phyloP scores from a whole-genome alignment of 2,329 filamentous ascomycete species.

The Claviceps quebecensis region DNA sequence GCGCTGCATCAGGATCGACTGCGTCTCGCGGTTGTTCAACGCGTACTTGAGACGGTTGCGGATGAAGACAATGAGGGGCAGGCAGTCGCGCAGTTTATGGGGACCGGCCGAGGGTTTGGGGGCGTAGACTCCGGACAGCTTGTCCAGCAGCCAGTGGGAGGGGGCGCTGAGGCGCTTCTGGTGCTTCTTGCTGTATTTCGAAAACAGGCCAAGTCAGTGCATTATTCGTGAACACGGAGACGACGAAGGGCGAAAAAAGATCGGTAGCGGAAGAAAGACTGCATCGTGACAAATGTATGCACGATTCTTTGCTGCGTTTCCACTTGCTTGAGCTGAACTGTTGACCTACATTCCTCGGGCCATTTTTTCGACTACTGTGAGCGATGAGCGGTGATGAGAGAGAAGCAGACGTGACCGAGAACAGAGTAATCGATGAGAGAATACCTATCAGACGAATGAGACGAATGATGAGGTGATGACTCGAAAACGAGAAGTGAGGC shows the following conservation, averaged over 20 bases:
- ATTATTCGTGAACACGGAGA: background rate
- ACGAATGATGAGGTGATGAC: too few species aligned
- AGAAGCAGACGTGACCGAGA: too few species aligned
- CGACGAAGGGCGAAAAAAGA: too few species aligned
- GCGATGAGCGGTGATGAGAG: conserved; percentile 21
- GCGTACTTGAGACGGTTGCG: conserved; percentile 97
- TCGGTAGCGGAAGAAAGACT: background rate
- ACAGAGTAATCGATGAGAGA: too few species aligned
- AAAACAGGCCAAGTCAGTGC: background rate
- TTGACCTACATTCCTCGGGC: conserved; percentile 47
- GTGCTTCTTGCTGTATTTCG: conserved; percentile 76
- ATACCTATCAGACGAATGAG: too few species aligned
- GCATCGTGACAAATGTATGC: background rate
- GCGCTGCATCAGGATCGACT: conserved; percentile 97
- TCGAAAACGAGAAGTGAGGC: conserved; percentile 12
- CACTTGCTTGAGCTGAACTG: background rate
- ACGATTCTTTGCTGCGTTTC: background rate
- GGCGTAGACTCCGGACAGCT: conserved; percentile 83
- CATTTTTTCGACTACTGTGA: conserved; percentile 37
- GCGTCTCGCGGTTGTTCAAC: conserved; percentile 95
- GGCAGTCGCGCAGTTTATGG: conserved; percentile 98
- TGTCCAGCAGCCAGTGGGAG: conserved; percentile 99
- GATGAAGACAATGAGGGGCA: conserved; percentile 98
- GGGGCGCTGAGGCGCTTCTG: conserved; percentile 99
- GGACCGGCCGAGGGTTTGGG: conserved; percentile 66